Evolutionary conservation across 805 yeast genomes (phyloP), one percentile per base, ranked within the genome.

Genomic region (Lipomyces kockii): DNA sequence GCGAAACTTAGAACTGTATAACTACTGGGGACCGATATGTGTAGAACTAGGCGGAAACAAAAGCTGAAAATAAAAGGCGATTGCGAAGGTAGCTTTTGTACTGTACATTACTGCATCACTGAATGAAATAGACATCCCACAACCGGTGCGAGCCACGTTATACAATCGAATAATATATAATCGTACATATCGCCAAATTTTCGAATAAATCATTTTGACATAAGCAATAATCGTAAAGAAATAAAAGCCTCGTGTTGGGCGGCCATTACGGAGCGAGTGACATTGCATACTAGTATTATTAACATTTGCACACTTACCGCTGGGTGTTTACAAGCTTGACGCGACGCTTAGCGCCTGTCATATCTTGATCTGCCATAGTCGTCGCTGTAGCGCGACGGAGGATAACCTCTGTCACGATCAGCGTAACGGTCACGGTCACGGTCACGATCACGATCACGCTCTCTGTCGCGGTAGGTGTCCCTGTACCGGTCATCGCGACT

Each of bases 361-460:
- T 58, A 58, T 43, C 61, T 58, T 12, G 51, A 25, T 17, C 61
- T 35, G 51, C 25, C 9, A 27, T 37, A 37, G 55, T 57, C 60
- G 52, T 34, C 60, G 39, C 39, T 20, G n/a, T 22, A 22, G 53
- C 53, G 53, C 32, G 62, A 29, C 4, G 51, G 66, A 43, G 66
- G 27, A 35, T 66, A 66, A 25, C 66, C 66, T 20, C 60, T 37
- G 20, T 37, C 49, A 34, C 67, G 64, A 52, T 65, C 65, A 27
- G 65, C 43, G 29, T 52, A 60, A 20, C 62, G 63, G 52, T 62
- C 67, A 35, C 66, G 60, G 34, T 62, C 61, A 25, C 66, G 60
- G 34, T 62, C 61, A 25, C 67, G 17, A 49, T 57, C 54, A 37
- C 68, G 49, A 32, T 61, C 64, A 22, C 67, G 67, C 27, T 60